Percentiles rank a stretch among this genome's conserved stretches.
These are phyloP conservation scores for Venturia nashicola DNA, from an alignment of 2,329 filamentous ascomycete species.

Conservation along the genomic window DNA sequence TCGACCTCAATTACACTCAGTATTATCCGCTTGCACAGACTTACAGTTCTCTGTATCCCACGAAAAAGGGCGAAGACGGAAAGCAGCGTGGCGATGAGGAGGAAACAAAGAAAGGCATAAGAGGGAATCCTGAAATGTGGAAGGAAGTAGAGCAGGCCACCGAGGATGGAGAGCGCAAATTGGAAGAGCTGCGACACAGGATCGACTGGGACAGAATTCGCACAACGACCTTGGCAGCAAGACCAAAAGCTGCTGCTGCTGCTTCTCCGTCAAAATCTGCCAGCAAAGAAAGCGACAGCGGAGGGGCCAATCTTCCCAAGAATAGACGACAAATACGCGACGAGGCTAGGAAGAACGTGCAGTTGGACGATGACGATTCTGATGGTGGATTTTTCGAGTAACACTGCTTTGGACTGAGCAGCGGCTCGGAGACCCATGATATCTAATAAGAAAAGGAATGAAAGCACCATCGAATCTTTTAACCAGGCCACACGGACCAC, in stretches of 20 bases:
- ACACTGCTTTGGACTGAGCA: neutral
- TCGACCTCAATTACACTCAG: conserved; percentile 64
- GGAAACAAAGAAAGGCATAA: conserved; percentile 20
- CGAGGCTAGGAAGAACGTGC: neutral
- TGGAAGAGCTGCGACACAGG: conserved; percentile 46
- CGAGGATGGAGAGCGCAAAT: conserved; percentile 34
- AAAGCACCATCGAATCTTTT: too few species aligned
- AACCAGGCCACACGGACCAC: neutral
- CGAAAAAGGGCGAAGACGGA: conserved; percentile 19
- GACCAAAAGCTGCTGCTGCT: neutral
- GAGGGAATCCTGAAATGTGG: conserved; percentile 53
- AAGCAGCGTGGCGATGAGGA: conserved; percentile 20
- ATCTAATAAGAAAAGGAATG: neutral
- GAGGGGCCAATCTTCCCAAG: neutral
- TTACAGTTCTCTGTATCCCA: conserved; percentile 49
- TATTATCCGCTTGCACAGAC: conserved; percentile 59
- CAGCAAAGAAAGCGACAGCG: neutral
- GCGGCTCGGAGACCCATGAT: neutral
- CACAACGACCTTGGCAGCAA: neutral
- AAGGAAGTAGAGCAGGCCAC: conserved; percentile 51
- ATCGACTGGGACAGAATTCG: conserved; percentile 16
- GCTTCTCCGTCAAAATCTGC: neutral
- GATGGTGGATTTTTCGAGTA: conserved; percentile 8
- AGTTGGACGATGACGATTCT: conserved; percentile 1
- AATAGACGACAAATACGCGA: neutral